Conservation (phyloP, 2,329 filamentous ascomycete genomes). For the Hysterium pulicare region DNA sequence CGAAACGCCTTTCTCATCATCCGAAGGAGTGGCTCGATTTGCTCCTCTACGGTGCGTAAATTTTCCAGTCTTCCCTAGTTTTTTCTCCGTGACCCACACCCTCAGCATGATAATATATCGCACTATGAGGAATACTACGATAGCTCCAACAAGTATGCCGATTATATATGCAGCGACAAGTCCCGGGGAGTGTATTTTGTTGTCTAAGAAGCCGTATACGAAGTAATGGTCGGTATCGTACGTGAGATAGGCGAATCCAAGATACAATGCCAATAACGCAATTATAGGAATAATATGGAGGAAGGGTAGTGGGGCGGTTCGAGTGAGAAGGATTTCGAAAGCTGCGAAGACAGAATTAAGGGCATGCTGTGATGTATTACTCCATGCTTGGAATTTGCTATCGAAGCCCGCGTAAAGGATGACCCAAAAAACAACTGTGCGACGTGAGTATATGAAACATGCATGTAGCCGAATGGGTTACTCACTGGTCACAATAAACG, state of each 20-base stretch:
- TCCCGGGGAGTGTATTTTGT: constrained; percentile 44
- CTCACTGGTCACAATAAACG: constrained; percentile 45
- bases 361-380: constrained; percentile 69
- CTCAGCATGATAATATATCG: constrained; percentile 38
- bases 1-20: background rate
- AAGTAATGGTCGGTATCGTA: constrained; percentile 68
- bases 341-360: constrained; percentile 71
- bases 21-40: background rate
- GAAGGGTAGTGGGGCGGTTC: constrained; percentile 61
- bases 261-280: constrained; percentile 68
- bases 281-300: constrained; percentile 66
- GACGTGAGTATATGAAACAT: constrained; percentile 11
- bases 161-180: constrained; percentile 64
- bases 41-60: constrained; percentile 15
- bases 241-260: constrained; percentile 72
- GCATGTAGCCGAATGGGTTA: constrained; percentile 4
- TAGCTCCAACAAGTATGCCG: constrained; percentile 38
- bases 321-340: constrained; percentile 69
- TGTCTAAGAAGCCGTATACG: constrained; percentile 74
- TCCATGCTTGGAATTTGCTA: constrained; percentile 43
- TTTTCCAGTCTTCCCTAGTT: constrained; percentile 40
- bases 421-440: constrained; percentile 42
- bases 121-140: constrained; percentile 42
- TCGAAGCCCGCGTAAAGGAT: constrained; percentile 36
- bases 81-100: constrained; percentile 44